Conservation (phyloP, 495 filamentous ascomycete genomes). For the Cudoniella acicularis region DNA sequence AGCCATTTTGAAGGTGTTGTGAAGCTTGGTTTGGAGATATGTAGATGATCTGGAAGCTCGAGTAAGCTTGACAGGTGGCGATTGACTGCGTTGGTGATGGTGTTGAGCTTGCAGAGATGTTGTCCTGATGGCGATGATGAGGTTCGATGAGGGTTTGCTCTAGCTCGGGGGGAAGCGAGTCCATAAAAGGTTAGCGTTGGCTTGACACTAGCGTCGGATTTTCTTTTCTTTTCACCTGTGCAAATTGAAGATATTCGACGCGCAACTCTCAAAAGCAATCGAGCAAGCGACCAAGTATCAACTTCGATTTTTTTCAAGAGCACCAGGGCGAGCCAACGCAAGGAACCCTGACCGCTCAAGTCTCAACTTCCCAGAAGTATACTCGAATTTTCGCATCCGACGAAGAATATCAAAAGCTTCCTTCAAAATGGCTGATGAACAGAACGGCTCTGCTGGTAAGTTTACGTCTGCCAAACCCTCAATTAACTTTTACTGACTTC, state of each 20-base stretch:
- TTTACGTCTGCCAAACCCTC: constrained; percentile 8
- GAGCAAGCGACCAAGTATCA: background rate
- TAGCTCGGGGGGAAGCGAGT: constrained; percentile 1
- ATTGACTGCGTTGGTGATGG: constrained; percentile 41
- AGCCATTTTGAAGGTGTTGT: constrained; percentile 19
- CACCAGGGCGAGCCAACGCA: constrained; percentile 57
- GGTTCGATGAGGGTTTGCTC: constrained; percentile 19
- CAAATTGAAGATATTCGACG: constrained; percentile 6
- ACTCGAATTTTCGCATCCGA: constrained; percentile 27
- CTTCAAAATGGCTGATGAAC: constrained; percentile 46
- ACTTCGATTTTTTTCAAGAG: constrained; percentile 1
- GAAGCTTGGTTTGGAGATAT: constrained; percentile 16
- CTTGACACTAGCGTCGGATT: background rate
- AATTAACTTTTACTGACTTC: background rate
- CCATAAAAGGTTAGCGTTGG: constrained; percentile 1
- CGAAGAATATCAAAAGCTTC: constrained; percentile 3
- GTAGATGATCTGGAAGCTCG: constrained; percentile 22
- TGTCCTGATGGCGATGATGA: constrained; percentile 27
- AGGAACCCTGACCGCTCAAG: constrained; percentile 49
- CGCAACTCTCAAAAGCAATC: background rate
- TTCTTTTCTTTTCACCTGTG: constrained; percentile 14
- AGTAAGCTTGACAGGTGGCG: constrained; percentile 25
- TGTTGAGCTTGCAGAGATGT: constrained; percentile 35
- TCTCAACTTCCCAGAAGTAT: background rate
- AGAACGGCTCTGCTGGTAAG: constrained; percentile 40